Evolutionary conservation across 2,329 filamentous ascomycete genomes (phyloP), one percentile per base, ranked within the genome.

Genomic region (Annulohypoxylon truncatum): DNA sequence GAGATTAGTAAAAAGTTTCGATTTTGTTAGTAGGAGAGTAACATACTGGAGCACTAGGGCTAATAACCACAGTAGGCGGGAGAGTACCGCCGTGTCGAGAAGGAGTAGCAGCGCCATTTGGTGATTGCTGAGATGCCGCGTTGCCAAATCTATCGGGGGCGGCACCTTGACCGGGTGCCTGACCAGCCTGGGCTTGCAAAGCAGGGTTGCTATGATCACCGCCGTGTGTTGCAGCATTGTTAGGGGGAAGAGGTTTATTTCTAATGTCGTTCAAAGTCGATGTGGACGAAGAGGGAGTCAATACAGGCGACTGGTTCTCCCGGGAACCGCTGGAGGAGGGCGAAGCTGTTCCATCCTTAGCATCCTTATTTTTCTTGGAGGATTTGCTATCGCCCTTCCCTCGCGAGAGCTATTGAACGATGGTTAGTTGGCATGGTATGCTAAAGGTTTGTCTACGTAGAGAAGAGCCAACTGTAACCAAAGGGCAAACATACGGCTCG

Each of bases 51-150:
- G 93, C 92, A 77, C 95, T 98, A 57, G 94, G 94, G 80, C 94
- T 97, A 79, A 98, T 96, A 72, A 97, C 89, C 65, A 98, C 94
- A 75, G 93, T 96, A 20, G 95, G 95, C 46, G 93, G 90, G 64
- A 93, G 84, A 65, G 84, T 51, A 22, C 87, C 87, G 73, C 87
- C 87, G 73, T 87, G 84, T 76, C 91, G 86, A 73, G 84, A 86
- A 31, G 90, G 87, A 38, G 90, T 91, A 69, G 82, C 86, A 62
- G 80, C 79, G 72, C 87, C 85, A 79, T 85, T 86, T 69, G 82
- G 79, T 66, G 79, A 75, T 71, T 79, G 79, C 67, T 79, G 77
- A 66, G 77, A 71, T 63, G 77, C 77, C 57, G 77, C 66, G 51
- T 71, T 74, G 46, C 69, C 73, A 66, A 80, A 82, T 61, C 80